Evolutionary conservation across 2,329 filamentous ascomycete genomes (phyloP).

Genomic region (Alternaria hordeiaustralica): DNA sequence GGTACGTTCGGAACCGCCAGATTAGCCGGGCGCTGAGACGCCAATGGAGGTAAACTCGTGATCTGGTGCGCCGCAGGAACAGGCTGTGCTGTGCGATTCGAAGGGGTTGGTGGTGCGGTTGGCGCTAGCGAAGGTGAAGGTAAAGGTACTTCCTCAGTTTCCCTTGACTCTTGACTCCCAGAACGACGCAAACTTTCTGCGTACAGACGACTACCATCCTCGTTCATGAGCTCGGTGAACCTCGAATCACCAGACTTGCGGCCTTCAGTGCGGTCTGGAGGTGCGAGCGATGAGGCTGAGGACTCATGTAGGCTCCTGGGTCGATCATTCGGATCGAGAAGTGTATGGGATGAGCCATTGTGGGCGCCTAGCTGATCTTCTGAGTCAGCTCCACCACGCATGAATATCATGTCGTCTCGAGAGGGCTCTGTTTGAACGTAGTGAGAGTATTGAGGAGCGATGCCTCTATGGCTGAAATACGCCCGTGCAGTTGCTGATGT

Average conservation of each 20-base stretch:
- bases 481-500: neutral
- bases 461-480: neutral
- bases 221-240: neutral
- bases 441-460: neutral
- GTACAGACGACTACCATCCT: neutral
- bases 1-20: neutral
- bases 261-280: neutral
- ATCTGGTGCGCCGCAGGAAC: neutral
- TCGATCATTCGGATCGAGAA: neutral
- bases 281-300: neutral
- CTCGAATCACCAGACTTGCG: neutral
- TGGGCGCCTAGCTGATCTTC: neutral
- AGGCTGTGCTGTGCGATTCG: neutral
- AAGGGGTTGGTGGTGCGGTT: neutral
- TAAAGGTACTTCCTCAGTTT: neutral
- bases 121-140: neutral
- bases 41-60: neutral
- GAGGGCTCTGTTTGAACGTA: neutral
- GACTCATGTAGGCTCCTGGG: neutral
- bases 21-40: too few species aligned
- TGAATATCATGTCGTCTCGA: neutral
- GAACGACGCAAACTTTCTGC: neutral
- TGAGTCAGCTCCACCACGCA: slow-evolving; percentile 2
- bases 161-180: neutral
- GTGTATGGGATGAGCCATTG: neutral